Evolutionary conservation across 2,329 filamentous ascomycete species (phyloP), one percentile per base, ranked within the genome.

Genomic region (Zalaria obscura): DNA sequence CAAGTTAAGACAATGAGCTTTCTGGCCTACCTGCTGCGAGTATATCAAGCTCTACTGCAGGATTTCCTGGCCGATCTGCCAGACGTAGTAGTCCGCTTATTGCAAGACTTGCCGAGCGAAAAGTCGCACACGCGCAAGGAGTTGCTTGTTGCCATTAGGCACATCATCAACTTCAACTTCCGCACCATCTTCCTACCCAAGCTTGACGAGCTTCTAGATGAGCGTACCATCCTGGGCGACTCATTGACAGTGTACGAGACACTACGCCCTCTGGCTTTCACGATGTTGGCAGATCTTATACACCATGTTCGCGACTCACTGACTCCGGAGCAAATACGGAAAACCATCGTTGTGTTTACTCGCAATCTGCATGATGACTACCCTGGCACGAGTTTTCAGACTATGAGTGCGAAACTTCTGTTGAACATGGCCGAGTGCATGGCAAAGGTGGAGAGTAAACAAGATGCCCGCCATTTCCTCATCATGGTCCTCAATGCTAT

Each of bases 1-100:
- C 93, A 99, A 60, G 91, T 98, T 10, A 96, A 99, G 68, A 96
- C 89, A 0, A 96, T 98, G 89, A 96, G 88, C 54, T 98, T 98
- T 54, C 61, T 98, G 50, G 93, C 93, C 1, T 98, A 96, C 56
- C 67, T 98, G 1, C 72, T 98, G 8, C 72, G 91, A 35, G 82
- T 93, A 38, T 93, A 95, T 60, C 79, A 87, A 2, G 80, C 83
- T 44, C 83, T 94, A 49, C 67, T 98, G 6, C 76, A 78, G 7
- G 91, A 98, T 52, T 96, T 98, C 52, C 66, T 98, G 27, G 81
- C 79, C 0, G 81, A 78, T 0, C 67, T 99, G 10, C 91, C 91
- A 0, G 80, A 83, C 29, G 89, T 96, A 32, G 85, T 96, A 3
- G 85, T 99, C 5, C 77, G 91, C 4, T 66, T 98, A 36, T 68